Evolutionary conservation across 2,329 filamentous ascomycete species (phyloP).

Genomic region (Chrysosporium keratinophilum): DNA sequence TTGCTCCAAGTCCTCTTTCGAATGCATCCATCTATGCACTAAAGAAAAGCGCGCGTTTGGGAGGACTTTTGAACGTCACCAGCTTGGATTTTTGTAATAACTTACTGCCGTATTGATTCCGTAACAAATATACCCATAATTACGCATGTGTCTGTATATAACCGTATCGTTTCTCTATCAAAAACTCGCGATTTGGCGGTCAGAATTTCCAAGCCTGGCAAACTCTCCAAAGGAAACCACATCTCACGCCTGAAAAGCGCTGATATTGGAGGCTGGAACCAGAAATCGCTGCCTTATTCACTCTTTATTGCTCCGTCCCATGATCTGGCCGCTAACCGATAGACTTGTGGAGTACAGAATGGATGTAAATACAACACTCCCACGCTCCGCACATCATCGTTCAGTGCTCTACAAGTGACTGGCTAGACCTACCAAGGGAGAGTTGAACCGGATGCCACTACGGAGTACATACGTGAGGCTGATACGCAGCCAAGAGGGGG

Average conservation of each 20-base stretch:
- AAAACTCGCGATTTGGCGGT: neutral
- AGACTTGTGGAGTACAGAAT: no score
- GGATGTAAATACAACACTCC: no score
- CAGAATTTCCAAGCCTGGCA: neutral
- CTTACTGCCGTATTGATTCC: neutral
- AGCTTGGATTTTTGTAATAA: neutral
- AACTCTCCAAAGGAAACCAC: no score
- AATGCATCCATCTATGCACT: neutral
- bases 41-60: slow-evolving; percentile 2
- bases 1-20: neutral
- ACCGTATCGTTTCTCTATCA: neutral
- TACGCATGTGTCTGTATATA: neutral
- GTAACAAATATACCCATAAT: no score
- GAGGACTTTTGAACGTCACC: neutral
- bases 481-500: neutral
- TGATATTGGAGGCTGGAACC: no score
- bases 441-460: neutral
- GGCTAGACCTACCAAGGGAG: no score
- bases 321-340: no score
- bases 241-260: no score
- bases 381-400: no score
- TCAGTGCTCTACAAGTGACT: no score
- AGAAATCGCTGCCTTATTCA: no score
- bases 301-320: no score
- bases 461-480: neutral